A percentile compares a stretch with the other conserved stretches of the same genome.
phyloP scores from a whole-genome alignment of 331 rosid species.

The Saraca asoca region DNA sequence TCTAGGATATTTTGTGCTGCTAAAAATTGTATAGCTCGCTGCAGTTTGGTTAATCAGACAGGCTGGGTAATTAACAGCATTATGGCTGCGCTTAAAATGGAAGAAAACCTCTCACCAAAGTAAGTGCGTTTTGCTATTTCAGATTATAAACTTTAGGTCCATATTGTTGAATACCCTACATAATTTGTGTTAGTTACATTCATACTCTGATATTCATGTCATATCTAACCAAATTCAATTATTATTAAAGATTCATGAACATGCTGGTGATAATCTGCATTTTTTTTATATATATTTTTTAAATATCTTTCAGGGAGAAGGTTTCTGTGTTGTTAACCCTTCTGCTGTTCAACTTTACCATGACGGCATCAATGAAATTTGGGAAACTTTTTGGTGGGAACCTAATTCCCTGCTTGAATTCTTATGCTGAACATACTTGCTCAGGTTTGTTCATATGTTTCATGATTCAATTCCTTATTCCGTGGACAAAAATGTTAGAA shows the following conservation, averaged over 20 bases:
- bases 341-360: conserved; percentile 64
- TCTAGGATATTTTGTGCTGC: conserved; percentile 50
- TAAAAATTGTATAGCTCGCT: conserved; percentile 52
- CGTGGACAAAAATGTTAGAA: too few relatives aligned
- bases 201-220: conserved; percentile 10
- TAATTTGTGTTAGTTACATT: conserved; percentile 23
- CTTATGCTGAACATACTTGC: conserved; percentile 51
- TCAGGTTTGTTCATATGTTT: conserved; percentile 52
- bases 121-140: conserved; percentile 42
- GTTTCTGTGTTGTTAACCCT: conserved; percentile 59
- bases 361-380: conserved; percentile 43
- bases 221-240: conserved; percentile 3
- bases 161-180: conserved; percentile 1
- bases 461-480: not conserved
- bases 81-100: conserved; percentile 54
- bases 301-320: conserved; percentile 64
- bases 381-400: conserved; percentile 46
- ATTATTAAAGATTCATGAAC: not conserved
- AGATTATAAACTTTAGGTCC: conserved; percentile 11
- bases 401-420: conserved; percentile 51
- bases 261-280: conserved; percentile 12
- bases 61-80: conserved; percentile 63
- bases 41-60: conserved; percentile 50
- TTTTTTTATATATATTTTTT: conserved; percentile 7
- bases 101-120: conserved; percentile 61